Conservation (phyloP, 2,329 filamentous ascomycete genomes). For the Cytospora piceicola region DNA sequence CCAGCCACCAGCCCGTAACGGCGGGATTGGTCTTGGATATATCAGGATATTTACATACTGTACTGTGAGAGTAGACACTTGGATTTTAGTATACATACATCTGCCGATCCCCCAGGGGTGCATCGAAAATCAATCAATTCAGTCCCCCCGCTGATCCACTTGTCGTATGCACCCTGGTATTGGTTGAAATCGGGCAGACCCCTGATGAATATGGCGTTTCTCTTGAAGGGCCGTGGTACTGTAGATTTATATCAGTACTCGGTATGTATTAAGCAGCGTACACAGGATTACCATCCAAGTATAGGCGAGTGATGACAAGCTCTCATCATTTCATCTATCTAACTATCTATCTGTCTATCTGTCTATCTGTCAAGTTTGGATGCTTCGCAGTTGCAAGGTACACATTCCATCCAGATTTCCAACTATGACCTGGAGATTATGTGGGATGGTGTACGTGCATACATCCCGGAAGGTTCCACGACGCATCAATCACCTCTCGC, state of each 20-base stretch:
- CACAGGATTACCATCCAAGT: too few species aligned
- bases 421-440: background rate
- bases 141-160: background rate
- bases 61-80: background rate
- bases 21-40: too few species aligned
- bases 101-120: background rate
- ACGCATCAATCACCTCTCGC: conserved; percentile 14
- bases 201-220: background rate
- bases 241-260: too few species aligned
- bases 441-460: background rate
- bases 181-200: conserved; percentile 1
- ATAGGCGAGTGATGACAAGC: too few species aligned
- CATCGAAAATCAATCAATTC: background rate
- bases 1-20: too few species aligned
- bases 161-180: background rate
- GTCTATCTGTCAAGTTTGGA: background rate
- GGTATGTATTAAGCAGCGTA: background rate
- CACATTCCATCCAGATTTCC: too few species aligned
- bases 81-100: background rate
- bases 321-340: too few species aligned
- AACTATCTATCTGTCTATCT: background rate
- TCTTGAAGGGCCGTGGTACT: background rate
- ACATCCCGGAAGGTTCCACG: conserved; percentile 17
- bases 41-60: background rate
- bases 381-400: background rate